A percentile compares a stretch with the other conserved stretches of the same genome.
phyloP scores from a whole-genome alignment of 2,329 filamentous ascomycete species.

The Fusarium devonianum region DNA sequence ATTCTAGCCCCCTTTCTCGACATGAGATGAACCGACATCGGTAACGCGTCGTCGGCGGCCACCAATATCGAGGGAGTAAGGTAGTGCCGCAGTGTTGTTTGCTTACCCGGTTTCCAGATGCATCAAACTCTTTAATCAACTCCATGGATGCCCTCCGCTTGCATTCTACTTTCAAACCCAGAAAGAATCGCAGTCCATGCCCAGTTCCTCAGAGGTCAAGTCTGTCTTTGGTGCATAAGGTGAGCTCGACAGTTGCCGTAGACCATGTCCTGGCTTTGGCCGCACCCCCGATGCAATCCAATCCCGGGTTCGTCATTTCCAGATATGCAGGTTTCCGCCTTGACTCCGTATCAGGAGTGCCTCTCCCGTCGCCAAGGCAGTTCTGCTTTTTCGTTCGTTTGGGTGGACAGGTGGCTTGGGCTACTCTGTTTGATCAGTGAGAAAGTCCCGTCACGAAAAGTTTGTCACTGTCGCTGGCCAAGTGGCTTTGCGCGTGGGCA shows the following conservation, averaged over 20 bases:
- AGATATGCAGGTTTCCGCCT: slow-evolving; percentile 26
- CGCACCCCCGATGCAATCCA: not conserved
- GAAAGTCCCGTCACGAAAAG: not conserved
- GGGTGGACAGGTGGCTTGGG: too few relatives aligned
- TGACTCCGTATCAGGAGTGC: slow-evolving; percentile 18
- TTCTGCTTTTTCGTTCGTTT: not conserved
- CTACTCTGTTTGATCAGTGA: not conserved
- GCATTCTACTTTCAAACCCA: too few relatives aligned
- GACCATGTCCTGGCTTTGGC: not conserved
- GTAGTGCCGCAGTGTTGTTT: not conserved
- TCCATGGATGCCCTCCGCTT: too few relatives aligned
- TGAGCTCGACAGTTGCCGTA: too few relatives aligned
- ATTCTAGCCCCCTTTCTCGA: not conserved
- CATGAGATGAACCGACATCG: not conserved
- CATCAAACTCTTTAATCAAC: too few relatives aligned
- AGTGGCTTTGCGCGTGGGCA: slow-evolving; percentile 11
- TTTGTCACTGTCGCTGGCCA: not conserved
- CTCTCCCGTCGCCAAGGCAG: not conserved
- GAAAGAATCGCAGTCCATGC: too few relatives aligned
- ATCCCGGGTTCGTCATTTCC: not conserved
- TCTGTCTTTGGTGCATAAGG: too few relatives aligned
- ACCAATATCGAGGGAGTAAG: too few relatives aligned
- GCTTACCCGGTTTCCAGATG: not conserved
- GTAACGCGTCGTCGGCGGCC: too few relatives aligned
- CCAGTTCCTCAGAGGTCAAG: too few relatives aligned